Evolutionary conservation across 169 alveolate species (phyloP).

Genomic region (Plasmodium malariae): DNA sequence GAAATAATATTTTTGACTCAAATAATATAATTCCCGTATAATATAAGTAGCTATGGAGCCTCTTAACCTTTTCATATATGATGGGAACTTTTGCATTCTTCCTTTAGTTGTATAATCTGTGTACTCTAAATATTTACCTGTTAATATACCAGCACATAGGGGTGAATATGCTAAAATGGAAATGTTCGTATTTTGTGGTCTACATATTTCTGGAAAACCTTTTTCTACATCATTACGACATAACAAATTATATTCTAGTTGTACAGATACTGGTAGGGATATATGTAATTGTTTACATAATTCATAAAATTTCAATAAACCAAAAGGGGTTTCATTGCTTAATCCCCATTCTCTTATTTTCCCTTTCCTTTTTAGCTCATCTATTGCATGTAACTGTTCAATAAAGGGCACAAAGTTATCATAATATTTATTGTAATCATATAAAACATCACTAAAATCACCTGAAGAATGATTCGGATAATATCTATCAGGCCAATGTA

Average conservation of each 20-base stretch:
- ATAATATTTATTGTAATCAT: slow-evolving; percentile 75
- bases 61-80: slow-evolving; percentile 88
- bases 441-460: slow-evolving; percentile 84
- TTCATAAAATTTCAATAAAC: slow-evolving; percentile 81
- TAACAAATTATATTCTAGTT: slow-evolving; percentile 85
- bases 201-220: slow-evolving; percentile 87
- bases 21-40: slow-evolving; percentile 83
- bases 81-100: slow-evolving; percentile 87
- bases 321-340: slow-evolving; percentile 90
- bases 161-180: slow-evolving; percentile 86
- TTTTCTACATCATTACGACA: slow-evolving; percentile 89
- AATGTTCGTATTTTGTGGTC: slow-evolving; percentile 88
- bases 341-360: slow-evolving; percentile 91
- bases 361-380: slow-evolving; percentile 81
- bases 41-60: slow-evolving; percentile 90
- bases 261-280: slow-evolving; percentile 86
- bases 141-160: slow-evolving; percentile 88
- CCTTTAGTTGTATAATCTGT: slow-evolving; percentile 88
- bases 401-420: slow-evolving; percentile 80
- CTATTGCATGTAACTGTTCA: slow-evolving; percentile 87
- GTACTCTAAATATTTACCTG: slow-evolving; percentile 89
- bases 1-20: slow-evolving; percentile 82
- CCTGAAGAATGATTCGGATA: slow-evolving; percentile 86
- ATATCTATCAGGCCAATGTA: slow-evolving; percentile 91
- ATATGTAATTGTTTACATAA: slow-evolving; percentile 78